Conservation (phyloP, 331 rosid species). For the Pyrus hybrid region DNA sequence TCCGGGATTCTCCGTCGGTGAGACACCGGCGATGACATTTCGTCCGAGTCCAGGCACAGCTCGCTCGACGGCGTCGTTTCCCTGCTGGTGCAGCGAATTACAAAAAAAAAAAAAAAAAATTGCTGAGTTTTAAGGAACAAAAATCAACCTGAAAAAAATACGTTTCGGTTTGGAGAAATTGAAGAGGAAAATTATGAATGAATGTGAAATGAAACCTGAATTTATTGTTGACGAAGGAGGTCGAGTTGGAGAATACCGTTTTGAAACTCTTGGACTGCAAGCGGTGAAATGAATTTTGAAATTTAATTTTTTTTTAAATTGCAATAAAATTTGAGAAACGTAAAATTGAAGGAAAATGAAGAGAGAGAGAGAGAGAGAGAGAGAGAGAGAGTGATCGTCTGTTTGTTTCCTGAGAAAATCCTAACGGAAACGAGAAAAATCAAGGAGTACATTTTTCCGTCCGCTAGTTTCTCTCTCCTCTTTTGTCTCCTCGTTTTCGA, state of each 20-base stretch:
- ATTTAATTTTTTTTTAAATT: background rate
- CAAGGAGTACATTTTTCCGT: background rate
- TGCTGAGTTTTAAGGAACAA: background rate
- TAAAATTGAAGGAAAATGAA: background rate
- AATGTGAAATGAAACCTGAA: slow-evolving; percentile 35
- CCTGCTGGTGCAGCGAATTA: slow-evolving; percentile 17
- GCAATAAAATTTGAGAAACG: slow-evolving; percentile 6
- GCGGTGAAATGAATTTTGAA: background rate
- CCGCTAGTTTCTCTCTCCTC: background rate
- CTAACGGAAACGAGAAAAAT: slow-evolving; percentile 2
- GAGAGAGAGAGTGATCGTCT: background rate
- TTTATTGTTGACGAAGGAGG: slow-evolving; percentile 10
- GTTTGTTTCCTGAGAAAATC: slow-evolving; percentile 21
- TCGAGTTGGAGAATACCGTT: slow-evolving; percentile 35
- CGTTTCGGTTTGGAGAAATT: slow-evolving; percentile 15
- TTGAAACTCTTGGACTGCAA: slow-evolving; percentile 54
- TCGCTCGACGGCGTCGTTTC: slow-evolving; percentile 36
- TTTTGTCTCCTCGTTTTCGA: background rate
- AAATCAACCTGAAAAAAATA: background rate
- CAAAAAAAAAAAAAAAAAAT: background rate
- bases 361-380: background rate
- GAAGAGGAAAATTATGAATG: background rate
- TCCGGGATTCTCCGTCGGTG: slow-evolving; percentile 1
- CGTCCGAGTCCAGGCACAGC: slow-evolving; percentile 40
- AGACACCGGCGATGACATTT: slow-evolving; percentile 5